Evolutionary conservation across 129 eudicot species (phyloP), one percentile per base, ranked within the genome.

Genomic region (Dittrichia graveolens): DNA sequence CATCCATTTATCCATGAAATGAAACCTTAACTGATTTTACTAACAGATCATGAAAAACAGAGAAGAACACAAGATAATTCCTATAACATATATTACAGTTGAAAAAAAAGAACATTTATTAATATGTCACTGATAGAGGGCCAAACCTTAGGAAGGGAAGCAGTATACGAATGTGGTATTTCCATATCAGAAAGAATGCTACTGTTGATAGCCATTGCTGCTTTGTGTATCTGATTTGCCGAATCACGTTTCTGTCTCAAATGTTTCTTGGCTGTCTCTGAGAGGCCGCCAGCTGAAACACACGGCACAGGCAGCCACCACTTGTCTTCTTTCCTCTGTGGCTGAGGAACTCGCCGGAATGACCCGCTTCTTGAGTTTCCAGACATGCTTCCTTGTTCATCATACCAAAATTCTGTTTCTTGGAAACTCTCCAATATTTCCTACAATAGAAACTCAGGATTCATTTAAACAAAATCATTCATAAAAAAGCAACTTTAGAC

Each of bases 281-380:
- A 80, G 41, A 91, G 87, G 41, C 95, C 97, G 4, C 61, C 84
- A 0, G 83, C 47, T 18, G 88, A 70, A 11, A 88, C 91, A 71
- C 92, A 84, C 39, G 92, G 92, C 42, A 88, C 80, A 0, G 97
- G 95, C 57, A 91, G 56, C 97, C 97, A 91, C 97, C 95, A 91
- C 55, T 88, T 91, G 11, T 86, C 95, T 47, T 91, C 95, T 9
- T 71, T 76, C 31, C 95, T 77, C 56, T 85, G 93, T 19, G 85
- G 82, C 73, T 63, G 87, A n/a, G 87, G 83, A 72, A 78, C 75
- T 24, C 58, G 74, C 63, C 87, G 69, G 52, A 88, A 91, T 24
- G 97, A 91, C 40, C 88, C 86, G 12, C 78, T 75, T 16, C 80
- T 82, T 3, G 89, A 88, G 45, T 83, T 85, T 11, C 80, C 80